phyloP scores from a whole-genome alignment of 805 yeast species.

The Nakazawaea ernobii region DNA sequence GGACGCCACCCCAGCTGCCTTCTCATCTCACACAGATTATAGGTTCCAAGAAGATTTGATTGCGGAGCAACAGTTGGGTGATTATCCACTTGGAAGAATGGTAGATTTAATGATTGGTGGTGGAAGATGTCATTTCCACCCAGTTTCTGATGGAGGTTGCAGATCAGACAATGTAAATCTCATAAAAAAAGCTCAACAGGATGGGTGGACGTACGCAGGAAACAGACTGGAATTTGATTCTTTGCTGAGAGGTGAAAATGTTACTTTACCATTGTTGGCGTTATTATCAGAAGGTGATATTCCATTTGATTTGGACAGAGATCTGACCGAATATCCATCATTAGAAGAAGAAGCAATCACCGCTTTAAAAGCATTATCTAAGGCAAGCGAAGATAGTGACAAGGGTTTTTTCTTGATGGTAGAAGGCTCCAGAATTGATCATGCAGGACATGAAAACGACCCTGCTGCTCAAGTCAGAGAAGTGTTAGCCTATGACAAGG shows the following conservation, averaged over 20 bases:
- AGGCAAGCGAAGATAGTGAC: slow-evolving; percentile 67
- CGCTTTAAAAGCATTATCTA: slow-evolving; percentile 62
- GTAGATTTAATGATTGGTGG: slow-evolving; percentile 90
- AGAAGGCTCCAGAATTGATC: slow-evolving; percentile 93
- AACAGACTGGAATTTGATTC: slow-evolving; percentile 54
- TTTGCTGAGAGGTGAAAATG: slow-evolving; percentile 52
- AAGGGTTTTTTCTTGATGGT: slow-evolving; percentile 81
- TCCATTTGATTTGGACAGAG: slow-evolving; percentile 81
- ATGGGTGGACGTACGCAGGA: slow-evolving; percentile 65
- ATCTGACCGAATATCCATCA: slow-evolving; percentile 57
- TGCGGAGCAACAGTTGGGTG: slow-evolving; percentile 83
- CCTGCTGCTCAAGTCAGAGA: slow-evolving; percentile 94
- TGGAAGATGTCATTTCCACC: slow-evolving; percentile 80
- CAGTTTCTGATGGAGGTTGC: slow-evolving; percentile 53
- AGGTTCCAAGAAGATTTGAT: slow-evolving; percentile 79
- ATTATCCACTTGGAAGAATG: slow-evolving; percentile 68
- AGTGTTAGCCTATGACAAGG: slow-evolving; percentile 80
- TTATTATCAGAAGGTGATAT: slow-evolving; percentile 72
- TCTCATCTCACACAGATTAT: slow-evolving; percentile 71
- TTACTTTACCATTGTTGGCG: slow-evolving; percentile 70
- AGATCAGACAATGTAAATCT: slow-evolving; percentile 68
- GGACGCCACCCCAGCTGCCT: slow-evolving; percentile 94
- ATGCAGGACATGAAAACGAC: slow-evolving; percentile 91
- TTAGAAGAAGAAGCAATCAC: slow-evolving; percentile 72
- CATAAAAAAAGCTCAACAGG: slow-evolving; percentile 50